Conservation (phyloP, 805 yeast genomes). For the Saccharomycopsis guyanensis region DNA sequence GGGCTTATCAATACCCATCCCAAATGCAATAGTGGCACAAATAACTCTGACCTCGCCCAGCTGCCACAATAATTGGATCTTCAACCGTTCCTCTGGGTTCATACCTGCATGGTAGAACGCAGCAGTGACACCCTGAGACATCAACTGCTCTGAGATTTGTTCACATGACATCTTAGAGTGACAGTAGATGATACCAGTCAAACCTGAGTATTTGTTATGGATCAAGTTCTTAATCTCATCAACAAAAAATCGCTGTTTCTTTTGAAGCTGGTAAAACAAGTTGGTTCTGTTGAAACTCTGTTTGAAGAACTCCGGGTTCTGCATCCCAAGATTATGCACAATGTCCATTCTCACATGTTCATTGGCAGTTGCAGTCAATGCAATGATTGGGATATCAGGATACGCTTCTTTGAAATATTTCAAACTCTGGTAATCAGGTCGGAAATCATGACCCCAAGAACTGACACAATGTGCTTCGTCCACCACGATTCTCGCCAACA, state of each 20-base stretch:
- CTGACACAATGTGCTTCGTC: slow-evolving; percentile 99
- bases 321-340: slow-evolving; percentile 62
- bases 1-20: slow-evolving; percentile 98
- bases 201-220: slow-evolving; percentile 39
- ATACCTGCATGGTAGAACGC: slow-evolving; percentile 94
- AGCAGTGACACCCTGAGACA: slow-evolving; percentile 53
- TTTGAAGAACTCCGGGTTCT: slow-evolving; percentile 56
- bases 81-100: slow-evolving; percentile 63
- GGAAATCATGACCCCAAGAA: slow-evolving; percentile 97
- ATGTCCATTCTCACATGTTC: slow-evolving; percentile 84
- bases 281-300: slow-evolving; percentile 92
- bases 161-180: slow-evolving; percentile 88
- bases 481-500: slow-evolving; percentile 79
- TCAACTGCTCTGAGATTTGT: slow-evolving; percentile 57
- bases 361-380: slow-evolving; percentile 95
- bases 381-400: slow-evolving; percentile 86
- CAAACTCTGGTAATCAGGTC: slow-evolving; percentile 89
- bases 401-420: slow-evolving; percentile 62
- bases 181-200: slow-evolving; percentile 88
- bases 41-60: slow-evolving; percentile 60
- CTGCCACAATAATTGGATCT: slow-evolving; percentile 83
- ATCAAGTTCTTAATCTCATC: slow-evolving; percentile 57
- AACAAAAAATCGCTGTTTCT: slow-evolving; percentile 48
- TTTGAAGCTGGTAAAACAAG: slow-evolving; percentile 66
- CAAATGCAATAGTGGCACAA: slow-evolving; percentile 97